Conservation (phyloP, 2,329 filamentous ascomycete genomes). For the Pseudogymnoascus sp. region DNA sequence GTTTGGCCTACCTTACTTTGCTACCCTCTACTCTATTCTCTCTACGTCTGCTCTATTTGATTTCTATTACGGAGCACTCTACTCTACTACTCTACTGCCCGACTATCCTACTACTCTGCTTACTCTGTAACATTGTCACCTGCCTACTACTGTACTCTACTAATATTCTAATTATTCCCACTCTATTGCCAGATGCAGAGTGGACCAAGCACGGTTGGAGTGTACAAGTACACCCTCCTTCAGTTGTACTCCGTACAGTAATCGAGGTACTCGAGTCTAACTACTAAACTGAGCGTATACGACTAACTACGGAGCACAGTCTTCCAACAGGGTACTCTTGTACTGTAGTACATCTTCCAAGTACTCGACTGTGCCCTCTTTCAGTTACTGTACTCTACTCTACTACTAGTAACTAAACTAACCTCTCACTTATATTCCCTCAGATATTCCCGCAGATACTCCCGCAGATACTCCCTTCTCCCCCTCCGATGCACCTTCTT, state of each 20-base stretch:
- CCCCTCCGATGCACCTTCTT: background rate
- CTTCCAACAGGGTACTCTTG: background rate
- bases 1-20: background rate
- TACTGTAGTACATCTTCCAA: background rate
- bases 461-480: too few relatives aligned
- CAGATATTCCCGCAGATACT: too few relatives aligned
- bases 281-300: background rate
- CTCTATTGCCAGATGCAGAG: background rate
- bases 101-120: too few relatives aligned
- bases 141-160: background rate
- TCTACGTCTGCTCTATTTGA: background rate
- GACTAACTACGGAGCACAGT: background rate
- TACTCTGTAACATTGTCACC: background rate
- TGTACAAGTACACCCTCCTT: background rate
- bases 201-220: background rate
- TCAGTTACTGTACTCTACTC: background rate
- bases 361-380: background rate
- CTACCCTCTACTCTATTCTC: background rate
- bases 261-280: background rate
- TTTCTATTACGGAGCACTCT: background rate
- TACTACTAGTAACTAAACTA: background rate
- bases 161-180: background rate
- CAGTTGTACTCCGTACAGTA: background rate
- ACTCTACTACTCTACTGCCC: background rate
- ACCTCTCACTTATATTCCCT: background rate